Evolutionary conservation across 805 yeast species (phyloP).

Genomic region (Ogataea minuta): DNA sequence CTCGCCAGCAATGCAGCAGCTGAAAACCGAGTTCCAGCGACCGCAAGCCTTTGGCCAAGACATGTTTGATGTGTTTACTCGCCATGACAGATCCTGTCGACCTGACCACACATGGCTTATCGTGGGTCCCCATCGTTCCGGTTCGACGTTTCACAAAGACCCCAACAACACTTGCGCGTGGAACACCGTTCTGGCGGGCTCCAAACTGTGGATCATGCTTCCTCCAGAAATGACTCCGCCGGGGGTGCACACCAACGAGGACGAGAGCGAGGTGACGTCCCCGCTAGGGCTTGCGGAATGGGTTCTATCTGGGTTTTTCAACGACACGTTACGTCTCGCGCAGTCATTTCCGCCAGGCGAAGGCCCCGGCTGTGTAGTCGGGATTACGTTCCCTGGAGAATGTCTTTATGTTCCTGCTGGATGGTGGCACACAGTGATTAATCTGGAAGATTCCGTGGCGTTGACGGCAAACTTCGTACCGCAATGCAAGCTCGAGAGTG

Average conservation of each 20-base stretch:
- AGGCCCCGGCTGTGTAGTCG: constrained; percentile 52
- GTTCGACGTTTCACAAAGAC: constrained; percentile 90
- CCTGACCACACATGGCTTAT: constrained; percentile 95
- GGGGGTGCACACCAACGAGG: constrained; percentile 74
- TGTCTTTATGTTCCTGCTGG: constrained; percentile 91
- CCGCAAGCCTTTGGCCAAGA: constrained; percentile 61
- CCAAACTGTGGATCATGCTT: constrained; percentile 84
- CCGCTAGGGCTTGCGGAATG: constrained; percentile 94
- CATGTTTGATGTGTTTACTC: constrained; percentile 48
- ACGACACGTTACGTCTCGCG: constrained; percentile 58
- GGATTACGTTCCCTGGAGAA: constrained; percentile 77
- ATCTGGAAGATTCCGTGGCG: constrained; percentile 78
- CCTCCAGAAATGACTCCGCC: constrained; percentile 80
- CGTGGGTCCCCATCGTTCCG: constrained; percentile 77
- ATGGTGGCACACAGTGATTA: constrained; percentile 97
- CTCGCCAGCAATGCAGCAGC: constrained; percentile 59
- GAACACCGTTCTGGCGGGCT: constrained; percentile 76
- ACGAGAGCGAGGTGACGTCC: constrained; percentile 84
- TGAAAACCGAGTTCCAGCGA: constrained; percentile 49
- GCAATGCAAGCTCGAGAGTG: constrained; percentile 53
- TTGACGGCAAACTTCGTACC: constrained; percentile 90
- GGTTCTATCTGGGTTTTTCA: constrained; percentile 79
- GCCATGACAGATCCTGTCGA: constrained; percentile 44
- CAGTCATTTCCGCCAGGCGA: constrained; percentile 30
- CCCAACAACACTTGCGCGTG: constrained; percentile 91